Evolutionary conservation across 208 protist genomes (phyloP).

Genomic region (Leishmania amazonensis): DNA sequence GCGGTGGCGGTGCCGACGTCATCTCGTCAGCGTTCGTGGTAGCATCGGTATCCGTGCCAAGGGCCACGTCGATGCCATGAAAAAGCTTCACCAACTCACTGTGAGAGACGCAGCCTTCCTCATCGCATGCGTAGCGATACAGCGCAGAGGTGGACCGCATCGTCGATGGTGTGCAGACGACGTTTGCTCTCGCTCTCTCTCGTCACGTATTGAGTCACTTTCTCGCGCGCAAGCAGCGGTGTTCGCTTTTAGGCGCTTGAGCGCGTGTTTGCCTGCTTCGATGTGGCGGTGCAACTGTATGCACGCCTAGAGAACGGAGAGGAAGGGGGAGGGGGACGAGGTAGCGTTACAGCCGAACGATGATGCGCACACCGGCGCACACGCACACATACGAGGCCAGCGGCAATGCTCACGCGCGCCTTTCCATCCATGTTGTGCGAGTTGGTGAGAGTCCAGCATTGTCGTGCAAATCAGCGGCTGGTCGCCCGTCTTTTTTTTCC

Average conservation of each 20-base stretch:
- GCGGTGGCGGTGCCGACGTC: background rate
- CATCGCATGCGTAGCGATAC: slow-evolving; percentile 69
- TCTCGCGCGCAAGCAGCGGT: background rate
- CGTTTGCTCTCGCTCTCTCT: background rate
- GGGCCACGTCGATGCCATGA: slow-evolving; percentile 41
- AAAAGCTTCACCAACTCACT: slow-evolving; percentile 62
- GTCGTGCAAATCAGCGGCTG: background rate
- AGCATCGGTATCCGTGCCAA: background rate
- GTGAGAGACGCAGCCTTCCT: slow-evolving; percentile 61
- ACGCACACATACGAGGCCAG: background rate
- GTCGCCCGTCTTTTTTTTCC: background rate
- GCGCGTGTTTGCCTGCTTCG: too few species aligned
- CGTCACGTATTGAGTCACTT: background rate
- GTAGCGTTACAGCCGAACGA: background rate
- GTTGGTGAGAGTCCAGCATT: background rate
- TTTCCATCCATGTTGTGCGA: background rate
- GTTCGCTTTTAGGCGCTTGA: background rate
- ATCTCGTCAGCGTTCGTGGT: background rate
- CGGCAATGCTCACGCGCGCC: background rate
- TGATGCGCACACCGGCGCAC: background rate
- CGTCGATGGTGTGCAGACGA: background rate
- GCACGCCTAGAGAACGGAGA: background rate
- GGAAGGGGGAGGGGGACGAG: background rate
- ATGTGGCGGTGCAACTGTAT: background rate
- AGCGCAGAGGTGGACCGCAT: slow-evolving; percentile 72